Evolutionary conservation across 2,329 filamentous ascomycete genomes (phyloP), one percentile per base, ranked within the genome.

Genomic region (Colletotrichum tropicale): DNA sequence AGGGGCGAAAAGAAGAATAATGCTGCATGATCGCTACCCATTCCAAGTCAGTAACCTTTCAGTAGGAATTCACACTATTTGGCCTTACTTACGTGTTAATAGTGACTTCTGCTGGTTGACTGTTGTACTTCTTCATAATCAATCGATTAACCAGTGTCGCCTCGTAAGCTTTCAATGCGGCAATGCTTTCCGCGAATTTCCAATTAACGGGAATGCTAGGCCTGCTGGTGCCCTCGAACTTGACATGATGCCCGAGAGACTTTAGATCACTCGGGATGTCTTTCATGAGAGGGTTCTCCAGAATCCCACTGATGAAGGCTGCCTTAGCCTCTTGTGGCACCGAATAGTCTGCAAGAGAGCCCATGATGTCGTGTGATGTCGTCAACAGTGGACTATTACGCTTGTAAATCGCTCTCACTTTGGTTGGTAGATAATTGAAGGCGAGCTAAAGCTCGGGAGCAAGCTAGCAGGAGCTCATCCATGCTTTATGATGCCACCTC

Each of bases 131-230:
- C n/a, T 82, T 81, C 65, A 84, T 83, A 9, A 90, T 70, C 12
- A 90, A 79, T 1, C 83, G 82, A 64, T 85, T 86, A 32, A 89
- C 77, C 76, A 89, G 82, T 0, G 85, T 83, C 10, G 87, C 88
- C 78, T 90, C 88, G 21, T 88, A 80, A 2, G 82, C 88, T 78
- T 89, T 90, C 32, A 90, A 77, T 2, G 87, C 82, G 1, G 88
- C 85, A 2, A 89, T 86, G 62, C 88, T 89, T 79, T 91, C 89
- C 4, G 89, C 88, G 66, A 90, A 89, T 4, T 89, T 84, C 89
- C 90, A 91, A 67, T 89, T 90, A 80, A 91, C 88, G 0, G 89
- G 88, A 12, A 91, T 84, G 60, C 82, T 87, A 0, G 89, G 89
- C 32, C 80, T 79, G 28, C 83, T 78, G 18, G 78, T 82, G 6